phyloP scores from a whole-genome alignment of 2,329 filamentous ascomycete species.

The Hymenoscyphus albidus region DNA sequence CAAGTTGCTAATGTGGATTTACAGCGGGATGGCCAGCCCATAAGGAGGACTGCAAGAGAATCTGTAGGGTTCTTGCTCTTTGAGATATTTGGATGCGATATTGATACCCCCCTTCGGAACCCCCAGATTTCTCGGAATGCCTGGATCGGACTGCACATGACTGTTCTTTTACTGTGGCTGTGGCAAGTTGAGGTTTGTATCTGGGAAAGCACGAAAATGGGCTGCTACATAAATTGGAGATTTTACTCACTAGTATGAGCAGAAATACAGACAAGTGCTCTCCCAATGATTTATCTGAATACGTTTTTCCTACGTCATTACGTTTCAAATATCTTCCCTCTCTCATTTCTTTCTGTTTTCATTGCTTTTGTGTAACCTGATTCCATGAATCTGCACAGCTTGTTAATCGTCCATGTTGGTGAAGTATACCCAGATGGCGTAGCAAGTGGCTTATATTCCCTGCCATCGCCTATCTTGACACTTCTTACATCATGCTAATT shows the following conservation, averaged over 20 bases:
- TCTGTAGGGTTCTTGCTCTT: conserved; percentile 2
- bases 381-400: not conserved
- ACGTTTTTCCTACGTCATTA: not conserved
- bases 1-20: not conserved
- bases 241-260: not conserved
- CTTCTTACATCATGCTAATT: not conserved
- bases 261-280: not conserved
- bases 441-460: not conserved
- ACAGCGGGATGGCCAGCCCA: not conserved
- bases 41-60: conserved; percentile 5
- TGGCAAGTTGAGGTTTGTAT: not conserved
- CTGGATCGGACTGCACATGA: not conserved
- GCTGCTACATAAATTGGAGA: not conserved
- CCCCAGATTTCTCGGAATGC: not conserved
- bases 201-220: not conserved
- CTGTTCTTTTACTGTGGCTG: not conserved
- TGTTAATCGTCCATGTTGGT: not conserved
- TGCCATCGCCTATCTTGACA: not conserved
- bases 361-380: not conserved
- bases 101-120: not conserved
- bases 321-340: not conserved
- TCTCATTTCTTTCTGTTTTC: not conserved
- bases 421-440: not conserved
- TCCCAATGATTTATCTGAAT: not conserved
- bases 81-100: not conserved